Evolutionary conservation across 2,329 filamentous ascomycete genomes (phyloP).

Genomic region (Blastomyces percursus): DNA sequence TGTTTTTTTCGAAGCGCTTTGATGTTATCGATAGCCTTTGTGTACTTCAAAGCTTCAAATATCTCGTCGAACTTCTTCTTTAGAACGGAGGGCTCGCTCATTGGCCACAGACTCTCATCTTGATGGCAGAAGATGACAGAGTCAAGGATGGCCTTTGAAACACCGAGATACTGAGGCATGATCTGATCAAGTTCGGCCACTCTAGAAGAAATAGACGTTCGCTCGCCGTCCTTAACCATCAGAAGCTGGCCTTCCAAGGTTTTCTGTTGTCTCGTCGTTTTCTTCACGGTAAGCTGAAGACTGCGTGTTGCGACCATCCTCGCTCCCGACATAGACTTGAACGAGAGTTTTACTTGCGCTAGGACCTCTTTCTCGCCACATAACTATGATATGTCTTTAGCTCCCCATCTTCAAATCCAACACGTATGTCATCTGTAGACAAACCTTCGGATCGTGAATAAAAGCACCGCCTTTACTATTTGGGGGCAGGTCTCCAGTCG

Average conservation of each 20-base stretch:
- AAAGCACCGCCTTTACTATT: slow-evolving; percentile 86
- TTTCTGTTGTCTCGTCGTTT: slow-evolving; percentile 63
- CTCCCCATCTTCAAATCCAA: not conserved
- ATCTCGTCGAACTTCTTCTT: slow-evolving; percentile 98
- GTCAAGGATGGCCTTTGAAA: slow-evolving; percentile 80
- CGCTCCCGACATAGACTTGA: slow-evolving; percentile 64
- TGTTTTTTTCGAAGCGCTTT: slow-evolving; percentile 76
- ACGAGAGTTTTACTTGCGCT: slow-evolving; percentile 84
- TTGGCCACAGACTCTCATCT: slow-evolving; percentile 92
- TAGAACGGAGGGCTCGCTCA: slow-evolving; percentile 72
- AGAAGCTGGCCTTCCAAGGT: slow-evolving; percentile 71
- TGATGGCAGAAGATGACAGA: slow-evolving; percentile 98
- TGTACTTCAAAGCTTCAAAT: slow-evolving; percentile 94
- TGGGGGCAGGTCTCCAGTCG: slow-evolving; percentile 83
- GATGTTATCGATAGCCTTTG: slow-evolving; percentile 92
- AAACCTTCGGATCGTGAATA: slow-evolving; percentile 87
- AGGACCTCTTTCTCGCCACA: slow-evolving; percentile 77
- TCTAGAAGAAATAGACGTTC: slow-evolving; percentile 64
- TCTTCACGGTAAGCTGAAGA: slow-evolving; percentile 77
- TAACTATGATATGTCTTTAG: slow-evolving; percentile 39
- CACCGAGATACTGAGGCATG: slow-evolving; percentile 76
- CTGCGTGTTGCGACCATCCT: slow-evolving; percentile 76
- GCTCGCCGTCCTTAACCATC: slow-evolving; percentile 68
- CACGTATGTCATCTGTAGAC: slow-evolving; percentile 2
- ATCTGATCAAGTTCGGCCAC: slow-evolving; percentile 71